phyloP scores from a whole-genome alignment of 176 grass and related monocot species.

The Sorghum bicolor region Sorghum_bicolor_NCBIv3 NC_012872.2:70751501-70752000 shows the following conservation, averaged over 20 bases:
- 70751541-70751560: no score
- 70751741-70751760: neutral
- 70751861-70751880: neutral
- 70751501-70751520: no score
- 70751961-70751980: neutral
- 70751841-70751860: neutral
- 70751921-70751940: neutral
- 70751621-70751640: constrained; percentile 8
- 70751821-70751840: neutral
- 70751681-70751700: neutral
- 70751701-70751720: no score
- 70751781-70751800: neutral
- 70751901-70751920: neutral
- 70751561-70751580: no score
- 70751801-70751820: neutral
- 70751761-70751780: neutral
- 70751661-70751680: constrained; percentile 37
- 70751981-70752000: neutral
- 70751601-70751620: constrained; percentile 5
- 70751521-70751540: no score
- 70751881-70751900: neutral
- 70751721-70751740: no score
- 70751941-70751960: neutral
- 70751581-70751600: neutral
- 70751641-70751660: constrained; percentile 25